A percentile compares a stretch with the other conserved stretches of the same genome.
phyloP scores from a whole-genome alignment of 805 yeast genomes.

The Starmera amethionina region DNA sequence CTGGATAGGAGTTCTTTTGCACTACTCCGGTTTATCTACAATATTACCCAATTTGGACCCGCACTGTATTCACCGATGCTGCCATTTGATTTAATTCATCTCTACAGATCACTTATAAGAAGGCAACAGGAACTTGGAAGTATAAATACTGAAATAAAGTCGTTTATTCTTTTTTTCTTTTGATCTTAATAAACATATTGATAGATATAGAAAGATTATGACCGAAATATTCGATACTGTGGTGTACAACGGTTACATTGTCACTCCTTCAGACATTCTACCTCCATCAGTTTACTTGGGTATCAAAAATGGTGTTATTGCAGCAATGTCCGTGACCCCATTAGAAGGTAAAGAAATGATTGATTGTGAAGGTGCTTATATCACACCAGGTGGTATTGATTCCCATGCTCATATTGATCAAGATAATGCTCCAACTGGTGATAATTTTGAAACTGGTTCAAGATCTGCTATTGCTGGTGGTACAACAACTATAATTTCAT shows the following conservation, averaged over 20 bases:
- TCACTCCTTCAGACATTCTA: conserved; percentile 21
- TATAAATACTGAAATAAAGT: too few relatives aligned
- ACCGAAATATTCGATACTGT: conserved; percentile 6
- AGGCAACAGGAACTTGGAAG: too few relatives aligned
- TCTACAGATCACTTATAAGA: too few relatives aligned
- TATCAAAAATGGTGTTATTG: conserved; percentile 27
- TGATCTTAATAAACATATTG: too few relatives aligned
- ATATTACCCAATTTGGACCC: too few relatives aligned
- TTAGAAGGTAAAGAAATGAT: conserved; percentile 20
- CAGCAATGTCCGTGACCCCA: conserved; percentile 24
- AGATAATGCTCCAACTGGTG: conserved; percentile 31
- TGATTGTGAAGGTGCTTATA: conserved; percentile 37
- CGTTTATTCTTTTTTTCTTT: too few relatives aligned
- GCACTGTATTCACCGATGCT: too few relatives aligned
- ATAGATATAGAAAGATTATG: too few relatives aligned
- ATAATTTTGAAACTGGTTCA: conserved; percentile 33
- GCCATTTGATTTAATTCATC: too few relatives aligned
- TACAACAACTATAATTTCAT: conserved; percentile 36
- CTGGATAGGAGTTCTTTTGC: too few relatives aligned
- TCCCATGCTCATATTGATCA: conserved; percentile 40
- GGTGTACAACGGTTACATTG: conserved; percentile 22
- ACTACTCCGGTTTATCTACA: too few relatives aligned
- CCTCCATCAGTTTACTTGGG: conserved; percentile 31
- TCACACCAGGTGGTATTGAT: conserved; percentile 45
- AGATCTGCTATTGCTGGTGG: conserved; percentile 41